Evolutionary conservation across 2,329 filamentous ascomycete species (phyloP).

Genomic region (Aspergillus ochraceus): DNA sequence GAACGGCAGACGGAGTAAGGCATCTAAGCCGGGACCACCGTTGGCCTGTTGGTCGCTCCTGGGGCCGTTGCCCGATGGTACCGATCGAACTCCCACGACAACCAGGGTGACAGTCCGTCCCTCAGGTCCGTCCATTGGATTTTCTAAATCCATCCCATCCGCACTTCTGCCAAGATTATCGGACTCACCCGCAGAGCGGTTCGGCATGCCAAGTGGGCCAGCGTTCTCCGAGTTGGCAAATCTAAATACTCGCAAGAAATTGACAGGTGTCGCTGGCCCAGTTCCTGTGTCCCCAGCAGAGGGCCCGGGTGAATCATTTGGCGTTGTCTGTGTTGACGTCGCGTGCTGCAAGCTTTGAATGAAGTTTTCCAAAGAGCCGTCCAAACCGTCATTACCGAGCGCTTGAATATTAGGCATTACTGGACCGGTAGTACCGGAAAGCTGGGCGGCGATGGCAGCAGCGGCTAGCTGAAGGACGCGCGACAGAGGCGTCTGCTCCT

Average conservation of each 20-base stretch:
- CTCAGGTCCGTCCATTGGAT: slow-evolving; percentile 43
- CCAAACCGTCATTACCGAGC: slow-evolving; percentile 56
- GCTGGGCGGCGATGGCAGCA: slow-evolving; percentile 63
- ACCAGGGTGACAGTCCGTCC: slow-evolving; percentile 67
- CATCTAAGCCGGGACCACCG: slow-evolving; percentile 43
- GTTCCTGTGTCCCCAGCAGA: slow-evolving; percentile 42
- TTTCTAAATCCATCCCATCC: slow-evolving; percentile 43
- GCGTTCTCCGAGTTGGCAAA: slow-evolving; percentile 56
- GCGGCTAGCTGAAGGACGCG: slow-evolving; percentile 63
- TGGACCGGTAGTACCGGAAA: slow-evolving; percentile 61
- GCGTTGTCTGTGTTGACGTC: slow-evolving; percentile 53
- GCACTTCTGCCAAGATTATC: slow-evolving; percentile 24
- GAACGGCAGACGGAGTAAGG: slow-evolving; percentile 47
- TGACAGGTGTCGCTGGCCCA: slow-evolving; percentile 56
- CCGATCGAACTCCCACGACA: slow-evolving; percentile 68
- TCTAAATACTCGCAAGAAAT: slow-evolving; percentile 69
- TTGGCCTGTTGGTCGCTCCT: slow-evolving; percentile 47
- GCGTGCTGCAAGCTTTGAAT: slow-evolving; percentile 63
- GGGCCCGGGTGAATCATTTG: slow-evolving; percentile 36
- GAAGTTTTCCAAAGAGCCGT: slow-evolving; percentile 64
- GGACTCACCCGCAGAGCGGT: slow-evolving; percentile 25
- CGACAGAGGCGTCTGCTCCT: slow-evolving; percentile 64
- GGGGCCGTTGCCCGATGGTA: slow-evolving; percentile 54
- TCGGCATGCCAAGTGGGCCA: slow-evolving; percentile 21
- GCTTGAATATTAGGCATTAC: slow-evolving; percentile 57